Percentiles rank a stretch among this genome's conserved stretches.
Conservation (phyloP, 352 stramenopile species). For the Pythium volutum region DNA sequence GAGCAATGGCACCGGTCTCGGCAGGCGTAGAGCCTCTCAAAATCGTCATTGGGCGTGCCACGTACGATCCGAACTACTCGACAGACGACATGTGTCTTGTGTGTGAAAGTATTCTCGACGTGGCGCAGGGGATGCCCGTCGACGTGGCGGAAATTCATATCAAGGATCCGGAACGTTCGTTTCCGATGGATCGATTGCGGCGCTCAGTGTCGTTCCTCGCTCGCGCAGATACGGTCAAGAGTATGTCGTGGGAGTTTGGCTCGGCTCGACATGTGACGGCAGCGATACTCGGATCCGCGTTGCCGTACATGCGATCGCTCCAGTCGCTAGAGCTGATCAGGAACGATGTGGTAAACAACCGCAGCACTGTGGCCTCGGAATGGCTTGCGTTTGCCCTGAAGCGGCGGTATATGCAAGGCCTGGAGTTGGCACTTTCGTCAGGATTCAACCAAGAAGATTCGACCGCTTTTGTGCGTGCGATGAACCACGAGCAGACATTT, state of each 20-base stretch:
- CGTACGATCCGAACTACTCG: no score
- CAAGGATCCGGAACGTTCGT: neutral
- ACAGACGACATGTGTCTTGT: no score
- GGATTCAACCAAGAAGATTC: neutral
- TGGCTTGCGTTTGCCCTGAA: constrained; percentile 4
- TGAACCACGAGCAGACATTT: neutral
- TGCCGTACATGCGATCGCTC: neutral
- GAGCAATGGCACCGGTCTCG: neutral
- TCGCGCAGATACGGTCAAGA: neutral
- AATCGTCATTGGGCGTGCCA: neutral
- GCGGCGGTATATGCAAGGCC: neutral
- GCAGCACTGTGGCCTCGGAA: neutral
- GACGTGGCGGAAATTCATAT: neutral
- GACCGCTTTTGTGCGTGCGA: neutral
- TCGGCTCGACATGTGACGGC: neutral
- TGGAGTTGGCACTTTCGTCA: neutral
- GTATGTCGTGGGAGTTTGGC: neutral
- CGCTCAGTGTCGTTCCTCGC: neutral
- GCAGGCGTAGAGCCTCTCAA: neutral
- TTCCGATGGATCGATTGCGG: neutral
- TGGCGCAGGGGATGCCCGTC: neutral
- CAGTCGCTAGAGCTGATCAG: neutral
- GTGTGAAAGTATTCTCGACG: neutral
- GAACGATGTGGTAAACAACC: neutral
- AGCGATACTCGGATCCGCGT: neutral